Evolutionary conservation across 805 yeast genomes (phyloP).

Genomic region (Kazachstania kunashirensis): DNA sequence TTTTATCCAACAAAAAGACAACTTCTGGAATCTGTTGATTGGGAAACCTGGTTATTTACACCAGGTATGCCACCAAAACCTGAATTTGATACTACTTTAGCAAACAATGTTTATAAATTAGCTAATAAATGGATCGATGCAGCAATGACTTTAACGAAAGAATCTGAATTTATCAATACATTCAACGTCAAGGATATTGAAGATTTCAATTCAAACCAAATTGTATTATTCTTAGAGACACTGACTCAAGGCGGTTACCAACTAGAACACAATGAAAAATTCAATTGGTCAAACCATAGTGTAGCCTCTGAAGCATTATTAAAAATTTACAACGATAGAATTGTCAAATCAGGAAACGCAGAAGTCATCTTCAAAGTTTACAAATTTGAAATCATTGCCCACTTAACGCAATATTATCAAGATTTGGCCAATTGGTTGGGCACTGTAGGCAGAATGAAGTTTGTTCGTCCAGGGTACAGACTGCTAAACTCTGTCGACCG

Average conservation of each 20-base stretch:
- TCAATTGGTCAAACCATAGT: constrained; percentile 31
- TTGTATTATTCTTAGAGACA: constrained; percentile 68
- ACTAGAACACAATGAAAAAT: neutral
- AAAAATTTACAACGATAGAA: constrained; percentile 32
- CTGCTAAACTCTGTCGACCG: constrained; percentile 56
- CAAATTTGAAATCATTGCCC: constrained; percentile 51
- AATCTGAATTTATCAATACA: constrained; percentile 16
- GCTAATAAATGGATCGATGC: constrained; percentile 55
- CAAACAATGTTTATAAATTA: constrained; percentile 57
- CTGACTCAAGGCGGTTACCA: constrained; percentile 37
- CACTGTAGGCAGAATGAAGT: constrained; percentile 90
- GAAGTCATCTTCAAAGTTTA: constrained; percentile 77
- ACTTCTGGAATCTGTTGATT: constrained; percentile 61
- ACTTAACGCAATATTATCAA: constrained; percentile 37
- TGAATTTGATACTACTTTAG: constrained; percentile 66
- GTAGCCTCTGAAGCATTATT: constrained; percentile 32
- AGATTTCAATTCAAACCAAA: constrained; percentile 62
- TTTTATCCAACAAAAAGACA: constrained; percentile 42
- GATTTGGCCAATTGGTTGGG: constrained; percentile 76
- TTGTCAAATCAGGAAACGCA: constrained; percentile 54
- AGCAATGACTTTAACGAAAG: constrained; percentile 17
- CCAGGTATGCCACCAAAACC: constrained; percentile 91
- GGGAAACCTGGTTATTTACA: constrained; percentile 73
- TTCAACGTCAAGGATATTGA: constrained; percentile 45
- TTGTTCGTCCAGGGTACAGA: constrained; percentile 77